Conservation (phyloP, 148 eudicot species). For the Rhododendron williamsianum region DNA sequence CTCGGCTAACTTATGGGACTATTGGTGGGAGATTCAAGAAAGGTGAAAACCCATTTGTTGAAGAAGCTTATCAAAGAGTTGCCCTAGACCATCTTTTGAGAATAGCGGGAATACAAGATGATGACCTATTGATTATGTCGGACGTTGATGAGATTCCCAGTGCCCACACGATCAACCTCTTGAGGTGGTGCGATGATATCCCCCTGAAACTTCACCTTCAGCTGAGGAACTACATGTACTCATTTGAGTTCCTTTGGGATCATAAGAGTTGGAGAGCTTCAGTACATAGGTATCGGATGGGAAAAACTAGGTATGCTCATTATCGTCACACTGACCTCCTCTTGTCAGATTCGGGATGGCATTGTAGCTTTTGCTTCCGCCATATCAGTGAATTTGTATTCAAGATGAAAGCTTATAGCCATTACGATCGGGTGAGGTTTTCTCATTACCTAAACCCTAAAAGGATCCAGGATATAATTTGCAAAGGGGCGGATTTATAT, state of each 20-base stretch:
- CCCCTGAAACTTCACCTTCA: slow-evolving; percentile 43
- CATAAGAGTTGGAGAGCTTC: slow-evolving; percentile 56
- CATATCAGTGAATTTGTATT: slow-evolving; percentile 46
- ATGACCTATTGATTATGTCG: slow-evolving; percentile 59
- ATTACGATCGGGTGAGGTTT: slow-evolving; percentile 48
- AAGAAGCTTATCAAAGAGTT: slow-evolving; percentile 56
- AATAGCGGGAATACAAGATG: slow-evolving; percentile 54
- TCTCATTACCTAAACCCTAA: slow-evolving; percentile 40
- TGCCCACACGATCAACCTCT: slow-evolving; percentile 43
- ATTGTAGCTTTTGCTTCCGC: slow-evolving; percentile 63
- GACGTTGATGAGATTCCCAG: slow-evolving; percentile 68
- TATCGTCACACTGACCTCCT: slow-evolving; percentile 42
- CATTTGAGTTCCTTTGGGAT: slow-evolving; percentile 41
- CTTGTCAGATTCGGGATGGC: slow-evolving; percentile 61
- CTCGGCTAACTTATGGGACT: slow-evolving; percentile 44
- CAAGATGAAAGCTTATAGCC: slow-evolving; percentile 70
- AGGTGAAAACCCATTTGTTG: slow-evolving; percentile 56
- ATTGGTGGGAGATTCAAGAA: slow-evolving; percentile 46
- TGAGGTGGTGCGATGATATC: slow-evolving; percentile 56
- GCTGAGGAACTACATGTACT: slow-evolving; percentile 45
- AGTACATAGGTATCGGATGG: slow-evolving; percentile 41
- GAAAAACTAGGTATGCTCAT: slow-evolving; percentile 49
- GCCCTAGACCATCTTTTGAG: slow-evolving; percentile 42
- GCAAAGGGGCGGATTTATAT: slow-evolving; percentile 43
- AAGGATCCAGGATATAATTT: slow-evolving; percentile 47